Conservation (phyloP, 495 filamentous ascomycete species). For the Penicillium samsonianum region DNA sequence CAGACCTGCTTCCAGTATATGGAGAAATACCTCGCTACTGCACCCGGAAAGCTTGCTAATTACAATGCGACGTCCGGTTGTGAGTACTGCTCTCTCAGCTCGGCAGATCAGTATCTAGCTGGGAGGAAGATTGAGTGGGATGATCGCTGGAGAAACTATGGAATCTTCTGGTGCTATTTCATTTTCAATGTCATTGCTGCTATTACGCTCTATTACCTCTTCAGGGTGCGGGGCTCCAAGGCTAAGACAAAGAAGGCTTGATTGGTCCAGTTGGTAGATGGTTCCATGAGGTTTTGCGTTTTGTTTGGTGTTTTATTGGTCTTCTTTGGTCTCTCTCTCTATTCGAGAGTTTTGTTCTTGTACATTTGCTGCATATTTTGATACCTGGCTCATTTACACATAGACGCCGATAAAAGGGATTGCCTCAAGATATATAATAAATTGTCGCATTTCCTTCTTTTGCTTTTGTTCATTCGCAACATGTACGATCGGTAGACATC, state of each 20-base stretch:
- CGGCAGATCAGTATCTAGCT: constrained; percentile 62
- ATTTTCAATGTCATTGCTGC: constrained; percentile 66
- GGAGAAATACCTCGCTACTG: constrained; percentile 40
- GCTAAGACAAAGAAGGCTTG: constrained; percentile 18
- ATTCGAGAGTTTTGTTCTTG: not conserved
- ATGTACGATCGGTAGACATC: not conserved
- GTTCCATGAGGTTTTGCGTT: not conserved
- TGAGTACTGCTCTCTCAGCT: constrained; percentile 56
- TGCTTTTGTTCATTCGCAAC: not conserved
- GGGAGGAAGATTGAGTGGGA: constrained; percentile 46
- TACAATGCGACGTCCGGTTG: constrained; percentile 51
- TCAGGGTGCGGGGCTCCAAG: constrained; percentile 48
- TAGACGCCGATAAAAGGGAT: not conserved
- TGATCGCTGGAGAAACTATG: constrained; percentile 69
- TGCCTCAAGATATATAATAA: not conserved
- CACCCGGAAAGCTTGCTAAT: constrained; percentile 55
- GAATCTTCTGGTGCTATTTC: constrained; percentile 61
- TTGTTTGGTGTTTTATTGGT: not conserved
- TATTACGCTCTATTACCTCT: constrained; percentile 67
- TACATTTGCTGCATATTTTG: not conserved
- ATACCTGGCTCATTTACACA: no score
- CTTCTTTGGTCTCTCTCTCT: not conserved
- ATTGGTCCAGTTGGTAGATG: constrained; percentile 6
- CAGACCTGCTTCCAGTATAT: constrained; percentile 60
- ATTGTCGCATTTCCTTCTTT: not conserved